Evolutionary conservation across 1,284 basidiomycete genomes (phyloP), one percentile per base, ranked within the genome.

Genomic region (Trichosporon sp.): DNA sequence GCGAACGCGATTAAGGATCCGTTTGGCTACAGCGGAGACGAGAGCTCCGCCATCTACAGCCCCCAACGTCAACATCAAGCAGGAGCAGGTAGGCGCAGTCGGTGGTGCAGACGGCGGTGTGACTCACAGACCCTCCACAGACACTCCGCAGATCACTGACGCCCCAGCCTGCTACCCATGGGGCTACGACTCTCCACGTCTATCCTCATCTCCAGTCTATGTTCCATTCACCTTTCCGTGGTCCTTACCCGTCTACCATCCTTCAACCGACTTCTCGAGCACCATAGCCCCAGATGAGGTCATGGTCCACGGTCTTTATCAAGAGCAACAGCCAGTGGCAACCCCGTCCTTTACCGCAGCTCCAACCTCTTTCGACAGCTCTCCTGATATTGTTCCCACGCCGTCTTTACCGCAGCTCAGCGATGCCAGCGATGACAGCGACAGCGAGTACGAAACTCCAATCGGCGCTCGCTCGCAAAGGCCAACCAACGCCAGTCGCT

Each of bases 1-100:
- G 69, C 67, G 19, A 70, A 73, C 67, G 43, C 72, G 8, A 31
- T 73, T 12, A 66, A 73, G 65, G 21, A 73, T 61, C 72, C 72
- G n/a, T 70, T 73, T 48, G 21, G n/a, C 4, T 31, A 63, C 56
- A 40, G 66, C 38, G 26, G n/a, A 32, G 65, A 70, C 65, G 51
- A 31, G 1, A 59, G n/a, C 31, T 63, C 54, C 0, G 65, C 16
- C 12, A 4, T 43, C 26, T 31, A 48, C 40, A 32, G 43, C 65
- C 65, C 65, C 35, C 16, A n/a, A 2, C 32, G 32, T 63, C 59
- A 63, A 37, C 59, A 26, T 26, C 26, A 63, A n/a, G 14, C 32
- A 16, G 1, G 6, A 35, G 31, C 59, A 35, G 31, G 59, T 63
- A 35, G 32, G 59, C 12, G 14, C 16, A 31, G 16, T 32, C 16